Evolutionary conservation across 2,329 filamentous ascomycete species (phyloP).

Genomic region (Colletotrichum sp.): DNA sequence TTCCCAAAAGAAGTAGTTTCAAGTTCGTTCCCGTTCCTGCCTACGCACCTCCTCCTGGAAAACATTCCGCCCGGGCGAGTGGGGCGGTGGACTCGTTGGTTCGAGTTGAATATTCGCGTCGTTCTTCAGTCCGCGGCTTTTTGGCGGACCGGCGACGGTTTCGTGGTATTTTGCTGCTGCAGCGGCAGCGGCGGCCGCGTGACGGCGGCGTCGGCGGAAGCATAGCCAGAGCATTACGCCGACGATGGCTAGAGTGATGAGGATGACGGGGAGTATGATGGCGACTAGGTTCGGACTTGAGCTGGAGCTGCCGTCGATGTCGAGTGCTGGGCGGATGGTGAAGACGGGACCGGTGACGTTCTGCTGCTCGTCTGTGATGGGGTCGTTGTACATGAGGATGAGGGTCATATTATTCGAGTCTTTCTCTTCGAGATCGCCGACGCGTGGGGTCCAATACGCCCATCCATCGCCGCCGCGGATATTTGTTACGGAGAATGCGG

Average conservation of each 20-base stretch:
- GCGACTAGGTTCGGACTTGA: constrained; percentile 20
- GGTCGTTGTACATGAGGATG: constrained; percentile 25
- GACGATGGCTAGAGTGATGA: constrained; percentile 27
- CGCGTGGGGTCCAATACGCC: constrained; percentile 28
- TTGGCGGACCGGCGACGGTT: constrained; percentile 16
- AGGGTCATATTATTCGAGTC: constrained; percentile 21
- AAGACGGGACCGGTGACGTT: constrained; percentile 29
- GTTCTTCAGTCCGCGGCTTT: constrained; percentile 7
- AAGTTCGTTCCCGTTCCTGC: constrained; percentile 30
- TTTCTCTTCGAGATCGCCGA: constrained; percentile 24
- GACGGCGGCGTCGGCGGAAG: constrained; percentile 28
- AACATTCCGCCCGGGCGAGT: constrained; percentile 30
- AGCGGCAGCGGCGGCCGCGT: constrained; percentile 3
- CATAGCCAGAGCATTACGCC: constrained; percentile 27
- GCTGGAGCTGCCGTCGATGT: background rate
- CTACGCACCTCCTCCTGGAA: constrained; percentile 41
- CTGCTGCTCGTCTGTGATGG: constrained; percentile 15
- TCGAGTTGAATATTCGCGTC: constrained; percentile 32
- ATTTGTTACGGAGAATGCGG: constrained; percentile 19
- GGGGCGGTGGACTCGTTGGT: constrained; percentile 23
- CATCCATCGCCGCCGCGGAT: constrained; percentile 31
- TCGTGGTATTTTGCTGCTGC: constrained; percentile 15
- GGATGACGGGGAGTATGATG: constrained; percentile 33
- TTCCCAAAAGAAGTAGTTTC: background rate
- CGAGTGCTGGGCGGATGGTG: constrained; percentile 5